Evolutionary conservation across 805 yeast species (phyloP).

Genomic region (Saccharomycopsis fibuligera): DNA sequence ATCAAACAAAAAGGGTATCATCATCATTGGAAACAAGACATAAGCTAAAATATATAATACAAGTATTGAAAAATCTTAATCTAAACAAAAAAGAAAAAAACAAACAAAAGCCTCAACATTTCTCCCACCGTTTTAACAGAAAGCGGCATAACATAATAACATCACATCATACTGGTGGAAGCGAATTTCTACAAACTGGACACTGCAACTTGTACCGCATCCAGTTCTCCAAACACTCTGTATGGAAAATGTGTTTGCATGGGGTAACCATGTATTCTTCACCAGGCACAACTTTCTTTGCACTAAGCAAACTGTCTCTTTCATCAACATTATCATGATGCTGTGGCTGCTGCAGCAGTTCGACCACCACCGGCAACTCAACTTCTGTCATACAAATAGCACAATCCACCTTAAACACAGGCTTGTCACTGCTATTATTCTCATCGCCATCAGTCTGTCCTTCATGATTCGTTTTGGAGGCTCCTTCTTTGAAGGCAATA

Average conservation of each 20-base stretch:
- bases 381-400: constrained; percentile 84
- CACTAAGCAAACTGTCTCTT: not conserved
- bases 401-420: constrained; percentile 61
- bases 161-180: constrained; percentile 64
- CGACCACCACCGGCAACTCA: constrained; percentile 48
- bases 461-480: constrained; percentile 28
- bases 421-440: constrained; percentile 25
- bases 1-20: no score
- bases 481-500: constrained; percentile 42
- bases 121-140: no score
- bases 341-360: not conserved
- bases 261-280: constrained; percentile 79
- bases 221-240: constrained; percentile 87
- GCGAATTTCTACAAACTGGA: constrained; percentile 81
- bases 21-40: no score
- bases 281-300: constrained; percentile 1
- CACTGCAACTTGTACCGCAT: constrained; percentile 90
- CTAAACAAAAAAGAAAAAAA: no score
- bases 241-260: constrained; percentile 84
- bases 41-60: no score
- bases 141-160: no score
- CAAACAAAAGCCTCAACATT: not conserved
- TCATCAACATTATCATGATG: not conserved
- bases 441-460: constrained; percentile 21
- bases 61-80: not conserved